These are phyloP conservation scores for Macrophomina phaseolina DNA, from an alignment of 2,329 filamentous ascomycete genomes.

Conservation along the genomic window DNA sequence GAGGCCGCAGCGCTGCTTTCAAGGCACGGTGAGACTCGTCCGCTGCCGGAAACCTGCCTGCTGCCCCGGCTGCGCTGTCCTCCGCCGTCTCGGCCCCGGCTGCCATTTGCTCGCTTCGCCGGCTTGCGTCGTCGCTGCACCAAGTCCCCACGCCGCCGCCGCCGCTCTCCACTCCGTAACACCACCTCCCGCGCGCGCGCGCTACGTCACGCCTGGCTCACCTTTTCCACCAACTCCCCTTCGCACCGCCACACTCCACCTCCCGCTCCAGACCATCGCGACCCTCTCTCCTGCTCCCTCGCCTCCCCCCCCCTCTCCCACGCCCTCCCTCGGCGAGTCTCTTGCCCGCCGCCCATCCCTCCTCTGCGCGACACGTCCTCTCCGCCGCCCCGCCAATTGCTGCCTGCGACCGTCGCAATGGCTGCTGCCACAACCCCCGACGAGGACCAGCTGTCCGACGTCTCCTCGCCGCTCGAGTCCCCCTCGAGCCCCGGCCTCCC, in stretches of 20 bases:
- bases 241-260: conserved; percentile 23
- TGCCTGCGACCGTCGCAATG: conserved; percentile 18
- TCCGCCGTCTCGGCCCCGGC: neutral
- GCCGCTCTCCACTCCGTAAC: conserved; percentile 18
- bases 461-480: conserved; percentile 38
- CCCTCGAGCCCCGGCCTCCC: conserved; percentile 34
- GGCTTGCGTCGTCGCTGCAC: neutral
- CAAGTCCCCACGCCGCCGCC: conserved; percentile 9
- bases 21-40: conserved; percentile 18
- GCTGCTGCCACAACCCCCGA: conserved; percentile 19
- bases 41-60: conserved; percentile 1
- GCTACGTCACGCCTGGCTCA: conserved; percentile 17
- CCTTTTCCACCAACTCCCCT: neutral
- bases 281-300: neutral
- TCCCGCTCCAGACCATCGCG: neutral
- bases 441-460: conserved; percentile 29
- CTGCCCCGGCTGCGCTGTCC: neutral
- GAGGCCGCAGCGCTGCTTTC: neutral
- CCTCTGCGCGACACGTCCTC: conserved; percentile 2
- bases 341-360: conserved; percentile 9
- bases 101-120: neutral
- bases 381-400: conserved; percentile 15
- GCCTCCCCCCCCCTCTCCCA: conserved; percentile 1
- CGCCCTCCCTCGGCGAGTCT: conserved; percentile 11
- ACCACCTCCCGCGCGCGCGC: conserved; percentile 8